phyloP scores from a whole-genome alignment of 768 basidiomycete species.

The Lentinus brumalis region DNA sequence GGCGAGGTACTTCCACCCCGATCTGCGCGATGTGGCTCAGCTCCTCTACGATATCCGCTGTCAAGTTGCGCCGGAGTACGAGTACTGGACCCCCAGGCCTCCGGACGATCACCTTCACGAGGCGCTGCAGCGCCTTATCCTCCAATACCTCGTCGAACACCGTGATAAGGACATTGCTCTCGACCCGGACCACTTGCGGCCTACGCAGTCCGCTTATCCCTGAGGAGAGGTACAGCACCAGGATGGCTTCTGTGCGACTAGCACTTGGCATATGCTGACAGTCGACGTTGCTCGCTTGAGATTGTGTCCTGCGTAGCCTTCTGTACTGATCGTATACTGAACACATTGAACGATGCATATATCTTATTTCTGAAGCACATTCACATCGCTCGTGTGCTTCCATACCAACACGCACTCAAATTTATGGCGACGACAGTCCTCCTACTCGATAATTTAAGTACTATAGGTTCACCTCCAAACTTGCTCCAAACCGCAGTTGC shows the following conservation, averaged over 20 bases:
- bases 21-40: not conserved
- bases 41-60: not conserved
- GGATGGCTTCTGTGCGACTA: not conserved
- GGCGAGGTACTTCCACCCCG: not conserved
- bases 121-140: slow-evolving; percentile 14
- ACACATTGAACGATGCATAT: no score
- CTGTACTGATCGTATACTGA: no score
- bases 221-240: not conserved
- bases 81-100: not conserved
- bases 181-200: not conserved
- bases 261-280: not conserved
- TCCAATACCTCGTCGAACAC: slow-evolving; percentile 13
- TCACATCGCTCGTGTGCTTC: no score
- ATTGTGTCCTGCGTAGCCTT: no score
- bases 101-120: slow-evolving; percentile 18
- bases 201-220: not conserved
- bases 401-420: no score
- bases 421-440: no score
- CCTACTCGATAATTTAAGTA: no score
- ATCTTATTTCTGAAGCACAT: no score
- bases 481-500: no score
- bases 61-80: slow-evolving; percentile 2
- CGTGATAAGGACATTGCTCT: slow-evolving; percentile 7
- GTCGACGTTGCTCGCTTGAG: not conserved
- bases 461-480: no score